Base-by-base conservation (phyloP, 1,284 basidiomycete species). In the Meripilus lineatus region DNA sequence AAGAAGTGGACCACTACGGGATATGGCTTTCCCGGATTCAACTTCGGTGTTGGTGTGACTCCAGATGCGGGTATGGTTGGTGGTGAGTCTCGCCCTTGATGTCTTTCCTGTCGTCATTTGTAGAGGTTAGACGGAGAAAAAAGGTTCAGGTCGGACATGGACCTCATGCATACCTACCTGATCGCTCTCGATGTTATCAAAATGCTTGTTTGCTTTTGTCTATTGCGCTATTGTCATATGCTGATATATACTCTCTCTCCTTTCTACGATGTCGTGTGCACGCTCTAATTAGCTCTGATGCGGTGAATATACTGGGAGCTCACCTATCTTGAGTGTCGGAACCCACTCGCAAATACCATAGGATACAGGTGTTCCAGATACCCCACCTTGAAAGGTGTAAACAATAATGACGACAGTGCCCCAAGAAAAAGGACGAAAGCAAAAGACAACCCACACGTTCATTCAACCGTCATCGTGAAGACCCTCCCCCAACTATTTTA, bases 1-100 rank as follows among this genome's bases (percentile, higher is more conserved):
- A 32, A 37, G 45, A 14, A 14, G 20, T 6, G 41, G 40, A 3
- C 22, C n/a, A 15, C n/a, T n/a, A n/a, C n/a, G n/a, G 47, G 44
- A 28, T 51, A 51, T 28, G 47, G 44, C 24, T 51, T 51, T 33
- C 47, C 50, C 8, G 41, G 38, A 26, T 49, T 46, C 23, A 28
- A 28, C 6, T 43, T 43, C 23, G 42, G 33, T 15, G 22, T 7
- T 21, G 24, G 24, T 5, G 39, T 6, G 8, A 7, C 34, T 4
- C 4, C n/a, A 36, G 32, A 42, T 37, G 46, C 36, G 24, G 46
- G 46, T 13, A 43, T 47, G 40, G 46, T 44, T 40, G 42, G 46
- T 17, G 46, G 42, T 48, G 42, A 48, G 41, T 44, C 10, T n/a
- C 7, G n/a, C 6, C 21, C 20, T 30, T 13, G 6, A n/a, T 23